These are phyloP conservation scores for Cardamine resedifolia DNA, from an alignment of 345 rosid species.

Conservation along the genomic window DNA sequence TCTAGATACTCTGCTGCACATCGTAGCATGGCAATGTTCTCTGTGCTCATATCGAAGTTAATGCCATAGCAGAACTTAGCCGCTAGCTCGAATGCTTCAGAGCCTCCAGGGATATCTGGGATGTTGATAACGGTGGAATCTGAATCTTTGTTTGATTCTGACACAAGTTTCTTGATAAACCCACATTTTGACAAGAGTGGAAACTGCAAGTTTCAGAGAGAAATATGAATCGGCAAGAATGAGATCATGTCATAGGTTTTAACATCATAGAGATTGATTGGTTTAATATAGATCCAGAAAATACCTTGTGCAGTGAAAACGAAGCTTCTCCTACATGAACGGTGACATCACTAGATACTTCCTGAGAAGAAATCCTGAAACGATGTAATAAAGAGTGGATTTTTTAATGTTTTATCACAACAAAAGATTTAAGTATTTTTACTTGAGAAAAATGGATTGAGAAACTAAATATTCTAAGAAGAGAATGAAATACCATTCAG, in stretches of 20 bases:
- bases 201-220: slow-evolving; percentile 51
- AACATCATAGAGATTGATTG: background rate
- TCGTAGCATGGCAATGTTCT: slow-evolving; percentile 75
- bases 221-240: background rate
- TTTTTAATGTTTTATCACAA: background rate
- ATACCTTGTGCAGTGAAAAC: slow-evolving; percentile 83
- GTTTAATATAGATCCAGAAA: background rate
- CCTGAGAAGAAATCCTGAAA: slow-evolving; percentile 92
- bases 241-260: slow-evolving; percentile 5
- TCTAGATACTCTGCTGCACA: slow-evolving; percentile 86
- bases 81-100: slow-evolving; percentile 80
- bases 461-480: background rate
- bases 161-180: slow-evolving; percentile 60
- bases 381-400: background rate
- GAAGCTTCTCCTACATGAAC: slow-evolving; percentile 72
- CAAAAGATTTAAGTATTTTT: background rate
- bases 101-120: slow-evolving; percentile 67
- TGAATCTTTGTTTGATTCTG: slow-evolving; percentile 54
- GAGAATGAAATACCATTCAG: slow-evolving; percentile 61
- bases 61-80: slow-evolving; percentile 94
- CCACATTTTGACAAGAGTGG: slow-evolving; percentile 85
- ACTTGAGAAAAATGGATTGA: background rate
- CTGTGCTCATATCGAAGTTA: slow-evolving; percentile 74
- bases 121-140: slow-evolving; percentile 55
- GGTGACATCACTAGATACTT: slow-evolving; percentile 88